Conservation (phyloP, 169 alveolate genomes). For the Plasmodium billcollinsi region DNA sequence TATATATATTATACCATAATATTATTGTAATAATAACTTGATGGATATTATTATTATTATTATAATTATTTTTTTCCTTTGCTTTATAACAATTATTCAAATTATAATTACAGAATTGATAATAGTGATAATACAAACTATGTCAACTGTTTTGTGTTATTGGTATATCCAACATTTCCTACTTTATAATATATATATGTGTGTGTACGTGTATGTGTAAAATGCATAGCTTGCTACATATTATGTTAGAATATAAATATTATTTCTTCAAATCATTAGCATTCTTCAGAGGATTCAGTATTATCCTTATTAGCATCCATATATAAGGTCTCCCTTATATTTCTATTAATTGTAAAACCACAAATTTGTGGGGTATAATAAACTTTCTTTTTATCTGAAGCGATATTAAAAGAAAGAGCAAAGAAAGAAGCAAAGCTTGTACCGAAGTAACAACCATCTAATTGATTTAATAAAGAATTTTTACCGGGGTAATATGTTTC, state of each 20-base stretch:
- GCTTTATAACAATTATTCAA: too few species aligned
- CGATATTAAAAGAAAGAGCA: conserved; percentile 73
- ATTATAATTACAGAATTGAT: too few species aligned
- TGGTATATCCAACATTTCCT: too few species aligned
- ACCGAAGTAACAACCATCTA: conserved; percentile 96
- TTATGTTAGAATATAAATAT: too few species aligned
- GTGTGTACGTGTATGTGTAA: too few species aligned
- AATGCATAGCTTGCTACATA: too few species aligned
- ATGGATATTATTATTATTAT: too few species aligned
- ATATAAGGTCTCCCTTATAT: conserved; percentile 40
- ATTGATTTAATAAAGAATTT: conserved; percentile 81
- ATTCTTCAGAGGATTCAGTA: conserved; percentile 69
- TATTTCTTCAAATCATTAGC: neutral
- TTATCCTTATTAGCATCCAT: conserved; percentile 54
- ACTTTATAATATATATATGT: neutral
- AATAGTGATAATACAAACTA: too few species aligned
- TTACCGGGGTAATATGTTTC: conserved; percentile 89
- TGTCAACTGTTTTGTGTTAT: too few species aligned
- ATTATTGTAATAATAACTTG: too few species aligned
- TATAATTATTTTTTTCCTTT: too few species aligned
- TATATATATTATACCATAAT: too few species aligned
- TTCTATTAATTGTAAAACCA: conserved; percentile 64
- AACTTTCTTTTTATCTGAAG: conserved; percentile 54
- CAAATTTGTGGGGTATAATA: conserved; percentile 69
- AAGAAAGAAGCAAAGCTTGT: conserved; percentile 93